Conservation (phyloP, 2,329 filamentous ascomycete genomes). For the Macrophomina phaseolina region DNA sequence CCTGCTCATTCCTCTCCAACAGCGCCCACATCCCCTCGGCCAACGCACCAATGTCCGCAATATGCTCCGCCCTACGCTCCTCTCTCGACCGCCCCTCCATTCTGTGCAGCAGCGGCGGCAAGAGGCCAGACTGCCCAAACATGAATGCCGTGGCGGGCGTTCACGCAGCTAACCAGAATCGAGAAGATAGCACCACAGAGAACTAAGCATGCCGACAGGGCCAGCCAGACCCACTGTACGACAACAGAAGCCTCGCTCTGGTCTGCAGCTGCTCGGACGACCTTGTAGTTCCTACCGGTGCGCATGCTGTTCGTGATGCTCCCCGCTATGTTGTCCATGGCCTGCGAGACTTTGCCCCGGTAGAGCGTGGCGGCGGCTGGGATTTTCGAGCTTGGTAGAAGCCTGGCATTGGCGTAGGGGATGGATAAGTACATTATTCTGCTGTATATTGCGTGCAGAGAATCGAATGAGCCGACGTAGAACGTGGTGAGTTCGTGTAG, state of each 20-base stretch:
- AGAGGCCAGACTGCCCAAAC: slow-evolving; percentile 8
- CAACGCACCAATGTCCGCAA: not conserved
- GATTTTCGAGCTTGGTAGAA: too few relatives aligned
- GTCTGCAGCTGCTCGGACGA: not conserved
- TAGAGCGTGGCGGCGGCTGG: too few relatives aligned
- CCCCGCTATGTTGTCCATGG: not conserved
- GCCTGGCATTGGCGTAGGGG: too few relatives aligned
- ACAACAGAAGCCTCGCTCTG: not conserved
- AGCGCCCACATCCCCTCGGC: not conserved
- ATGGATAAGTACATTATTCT: too few relatives aligned
- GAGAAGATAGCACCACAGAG: not conserved
- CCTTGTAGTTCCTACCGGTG: not conserved
- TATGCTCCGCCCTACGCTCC: not conserved
- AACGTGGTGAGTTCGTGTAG: not conserved
- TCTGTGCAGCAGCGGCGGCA: not conserved
- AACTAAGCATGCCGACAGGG: not conserved
- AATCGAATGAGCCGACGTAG: not conserved
- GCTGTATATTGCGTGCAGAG: too few relatives aligned
- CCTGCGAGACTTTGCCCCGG: too few relatives aligned
- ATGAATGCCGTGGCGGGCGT: not conserved
- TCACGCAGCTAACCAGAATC: not conserved
- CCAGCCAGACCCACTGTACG: slow-evolving; percentile 10
- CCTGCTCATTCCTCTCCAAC: not conserved
- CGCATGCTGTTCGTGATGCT: not conserved
- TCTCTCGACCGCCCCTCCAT: not conserved